These are phyloP conservation scores for Globisporangium yorkense DNA, from an alignment of 352 stramenopile species.

Conservation along the genomic window DNA sequence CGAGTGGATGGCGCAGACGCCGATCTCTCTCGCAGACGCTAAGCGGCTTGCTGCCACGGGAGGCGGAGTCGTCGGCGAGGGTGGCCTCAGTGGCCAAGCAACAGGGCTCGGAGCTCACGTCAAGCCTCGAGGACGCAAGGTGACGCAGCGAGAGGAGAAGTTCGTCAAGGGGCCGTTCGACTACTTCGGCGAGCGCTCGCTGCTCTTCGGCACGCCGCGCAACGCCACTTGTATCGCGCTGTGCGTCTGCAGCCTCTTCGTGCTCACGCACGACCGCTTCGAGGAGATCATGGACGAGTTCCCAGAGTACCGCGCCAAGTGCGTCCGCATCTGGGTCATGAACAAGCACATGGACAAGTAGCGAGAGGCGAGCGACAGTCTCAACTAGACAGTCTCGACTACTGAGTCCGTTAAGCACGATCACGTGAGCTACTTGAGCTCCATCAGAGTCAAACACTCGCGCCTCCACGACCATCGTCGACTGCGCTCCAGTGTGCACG, in stretches of 20 bases:
- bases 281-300: conserved; percentile 66
- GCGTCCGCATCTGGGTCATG: conserved; percentile 64
- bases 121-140: conserved; percentile 7
- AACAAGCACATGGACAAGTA: conserved; percentile 13
- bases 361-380: no score
- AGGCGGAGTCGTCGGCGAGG: not conserved
- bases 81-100: not conserved
- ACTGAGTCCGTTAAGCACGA: no score
- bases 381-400: no score
- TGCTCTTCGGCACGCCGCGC: conserved; percentile 64
- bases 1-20: conserved; percentile 8
- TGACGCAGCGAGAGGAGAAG: conserved; percentile 37
- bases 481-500: no score
- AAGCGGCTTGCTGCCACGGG: not conserved
- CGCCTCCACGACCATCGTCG: no score
- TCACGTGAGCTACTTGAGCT: no score
- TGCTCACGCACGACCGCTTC: conserved; percentile 56
- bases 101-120: not conserved
- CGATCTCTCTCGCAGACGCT: conserved; percentile 10
- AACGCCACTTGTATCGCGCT: conserved; percentile 62
- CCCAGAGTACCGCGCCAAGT: conserved; percentile 46
- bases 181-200: conserved; percentile 69
- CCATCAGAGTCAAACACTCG: no score
- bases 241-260: conserved; percentile 68
- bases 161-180: conserved; percentile 72